A percentile compares a stretch with the other conserved stretches of the same genome.
These are phyloP conservation scores for Alternaria hordeiaustralica DNA, from an alignment of 2,329 filamentous ascomycete species.

Conservation along the genomic window DNA sequence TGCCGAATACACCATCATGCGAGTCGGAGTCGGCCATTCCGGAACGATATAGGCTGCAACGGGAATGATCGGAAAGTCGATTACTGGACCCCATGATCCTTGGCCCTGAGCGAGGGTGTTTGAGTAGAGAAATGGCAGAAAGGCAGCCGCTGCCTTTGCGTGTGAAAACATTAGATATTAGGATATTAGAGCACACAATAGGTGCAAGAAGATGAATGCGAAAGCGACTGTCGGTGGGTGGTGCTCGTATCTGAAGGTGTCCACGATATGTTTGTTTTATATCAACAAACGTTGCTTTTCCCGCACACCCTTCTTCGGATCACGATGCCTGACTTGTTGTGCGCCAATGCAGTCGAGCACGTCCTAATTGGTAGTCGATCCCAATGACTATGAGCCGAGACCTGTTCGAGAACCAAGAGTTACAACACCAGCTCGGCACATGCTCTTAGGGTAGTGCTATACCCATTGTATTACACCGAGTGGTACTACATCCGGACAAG, in stretches of 20 bases:
- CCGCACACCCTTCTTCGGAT: neutral
- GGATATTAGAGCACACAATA: neutral
- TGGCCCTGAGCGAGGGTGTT: slow-evolving; percentile 5
- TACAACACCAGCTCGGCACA: neutral
- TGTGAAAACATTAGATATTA: neutral
- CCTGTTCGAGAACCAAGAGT: neutral
- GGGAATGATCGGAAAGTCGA: slow-evolving; percentile 28
- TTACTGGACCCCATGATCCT: slow-evolving; percentile 23
- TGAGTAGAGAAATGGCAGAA: neutral
- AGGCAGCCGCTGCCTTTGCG: neutral
- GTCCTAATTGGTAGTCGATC: neutral
- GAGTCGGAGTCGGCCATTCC: slow-evolving; percentile 21
- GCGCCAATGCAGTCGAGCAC: neutral
- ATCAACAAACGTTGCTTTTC: neutral
- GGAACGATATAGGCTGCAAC: slow-evolving; percentile 30
- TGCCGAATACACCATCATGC: slow-evolving; percentile 27
- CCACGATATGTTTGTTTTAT: neutral
- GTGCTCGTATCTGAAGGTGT: neutral
- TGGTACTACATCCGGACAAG: neutral
- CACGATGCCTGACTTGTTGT: neutral
- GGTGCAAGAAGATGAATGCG: neutral
- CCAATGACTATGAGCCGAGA: neutral
- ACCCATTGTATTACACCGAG: neutral
- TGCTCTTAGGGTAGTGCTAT: neutral
- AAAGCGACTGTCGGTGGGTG: neutral